A percentile compares a stretch with the other conserved stretches of the same genome.
These are phyloP conservation scores for Epicoccum sorghinum DNA, from an alignment of 2,329 filamentous ascomycete genomes.

Conservation along the genomic window DNA sequence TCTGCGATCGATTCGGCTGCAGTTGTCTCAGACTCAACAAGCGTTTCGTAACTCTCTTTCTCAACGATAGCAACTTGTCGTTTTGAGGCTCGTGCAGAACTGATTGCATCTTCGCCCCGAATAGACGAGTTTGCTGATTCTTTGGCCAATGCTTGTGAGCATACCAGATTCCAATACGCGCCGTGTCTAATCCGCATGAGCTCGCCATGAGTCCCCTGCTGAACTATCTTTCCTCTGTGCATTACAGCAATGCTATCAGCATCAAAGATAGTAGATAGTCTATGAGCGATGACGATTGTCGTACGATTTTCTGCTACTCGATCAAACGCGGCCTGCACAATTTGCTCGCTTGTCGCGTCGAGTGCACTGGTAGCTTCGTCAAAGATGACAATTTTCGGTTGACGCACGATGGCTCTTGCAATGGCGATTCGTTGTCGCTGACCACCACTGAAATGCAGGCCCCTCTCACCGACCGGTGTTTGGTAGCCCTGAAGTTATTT, in stretches of 20 bases:
- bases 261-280: constrained; percentile 86
- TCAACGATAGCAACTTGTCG: constrained; percentile 44
- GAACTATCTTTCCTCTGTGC: constrained; percentile 69
- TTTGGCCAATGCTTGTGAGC: constrained; percentile 77
- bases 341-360: constrained; percentile 90
- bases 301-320: constrained; percentile 81
- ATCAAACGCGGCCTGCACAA: constrained; percentile 89
- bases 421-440: constrained; percentile 67
- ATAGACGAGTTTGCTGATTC: constrained; percentile 43
- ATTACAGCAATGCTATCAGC: constrained; percentile 78
- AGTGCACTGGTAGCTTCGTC: constrained; percentile 93
- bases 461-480: constrained; percentile 88
- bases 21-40: constrained; percentile 14
- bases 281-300: constrained; percentile 92
- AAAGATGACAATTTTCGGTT: constrained; percentile 71
- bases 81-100: constrained; percentile 11
- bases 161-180: constrained; percentile 69
- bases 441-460: constrained; percentile 58
- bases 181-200: constrained; percentile 65
- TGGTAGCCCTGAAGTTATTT: constrained; percentile 68
- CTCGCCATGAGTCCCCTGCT: constrained; percentile 74
- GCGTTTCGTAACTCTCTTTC: constrained; percentile 20
- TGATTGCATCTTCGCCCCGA: neutral
- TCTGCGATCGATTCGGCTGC: constrained; percentile 45
- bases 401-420: constrained; percentile 58